Evolutionary conservation across 2,329 filamentous ascomycete genomes (phyloP), one percentile per base, ranked within the genome.

Genomic region (Alternaria viburni): DNA sequence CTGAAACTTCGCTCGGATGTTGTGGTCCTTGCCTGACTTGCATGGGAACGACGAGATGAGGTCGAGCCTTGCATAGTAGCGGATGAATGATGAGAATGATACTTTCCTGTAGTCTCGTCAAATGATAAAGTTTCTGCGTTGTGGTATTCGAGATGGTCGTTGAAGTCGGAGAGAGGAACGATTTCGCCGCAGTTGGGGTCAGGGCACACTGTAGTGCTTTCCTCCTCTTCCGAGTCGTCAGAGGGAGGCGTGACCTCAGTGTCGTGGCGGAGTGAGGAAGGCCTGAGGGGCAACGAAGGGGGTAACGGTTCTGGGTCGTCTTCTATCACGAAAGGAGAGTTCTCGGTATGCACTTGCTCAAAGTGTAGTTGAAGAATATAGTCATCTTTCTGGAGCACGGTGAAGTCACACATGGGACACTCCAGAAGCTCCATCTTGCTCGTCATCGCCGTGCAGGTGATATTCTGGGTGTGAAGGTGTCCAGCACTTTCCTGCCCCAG

Each of bases 101-200:
- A 77, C 58, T 74, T 67, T 68, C 71, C 64, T 21, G 73, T 74
- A 62, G 68, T 70, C 59, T 77, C 73, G 75, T 78, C 74, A 63
- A 73, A 75, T 64, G 77, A 79, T 76, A 80, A 74, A 69, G 78
- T 73, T 59, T 81, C 78, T 66, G 79, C 74, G 59, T 74, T 69
- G 74, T 85, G 83, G 32, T 82, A 75, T 58, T 83, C 78, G 56
- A 84, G 74, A 73, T 85, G 83, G 52, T 85, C 81, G 69, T 83
- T 81, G 58, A 81, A 77, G 52, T 83, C 81, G 21, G 68, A 65
- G 23, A 83, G 66, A 57, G 77, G 72, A 57, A 85, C 69, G 54
- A 79, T 66, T 65, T 85, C 82, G 59, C 79, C 79, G 73, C 83
- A 84, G 49, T 80, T 77, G 23, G 74, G 66, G 52, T 81, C 76